A percentile compares a stretch with the other conserved stretches of the same genome.
Conservation (phyloP, 2,329 filamentous ascomycete genomes). For the Xylaria multiplex region DNA sequence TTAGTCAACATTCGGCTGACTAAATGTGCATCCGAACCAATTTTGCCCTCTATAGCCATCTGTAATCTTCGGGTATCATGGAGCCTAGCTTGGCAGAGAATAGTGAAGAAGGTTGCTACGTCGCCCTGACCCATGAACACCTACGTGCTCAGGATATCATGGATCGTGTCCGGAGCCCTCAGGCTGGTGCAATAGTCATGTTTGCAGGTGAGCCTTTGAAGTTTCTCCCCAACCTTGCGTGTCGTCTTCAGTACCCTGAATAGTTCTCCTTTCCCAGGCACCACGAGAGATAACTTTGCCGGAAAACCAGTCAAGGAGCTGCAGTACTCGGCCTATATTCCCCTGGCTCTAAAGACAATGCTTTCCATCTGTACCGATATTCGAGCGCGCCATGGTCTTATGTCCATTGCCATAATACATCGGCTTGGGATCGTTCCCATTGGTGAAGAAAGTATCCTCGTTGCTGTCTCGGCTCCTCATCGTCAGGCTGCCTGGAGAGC, state of each 20-base stretch:
- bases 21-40: background rate
- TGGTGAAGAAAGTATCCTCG: slow-evolving; percentile 91
- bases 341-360: slow-evolving; percentile 76
- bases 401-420: slow-evolving; percentile 82
- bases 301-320: slow-evolving; percentile 78
- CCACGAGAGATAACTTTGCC: slow-evolving; percentile 79
- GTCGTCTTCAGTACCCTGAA: slow-evolving; percentile 23
- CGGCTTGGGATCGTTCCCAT: slow-evolving; percentile 86
- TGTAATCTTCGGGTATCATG: slow-evolving; percentile 33
- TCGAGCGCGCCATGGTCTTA: slow-evolving; percentile 69
- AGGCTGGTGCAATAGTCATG: slow-evolving; percentile 79
- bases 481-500: slow-evolving; percentile 86
- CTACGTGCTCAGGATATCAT: slow-evolving; percentile 69
- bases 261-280: slow-evolving; percentile 60
- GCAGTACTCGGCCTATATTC: slow-evolving; percentile 78
- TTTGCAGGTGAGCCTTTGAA: slow-evolving; percentile 69
- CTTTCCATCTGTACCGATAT: slow-evolving; percentile 69
- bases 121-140: slow-evolving; percentile 72
- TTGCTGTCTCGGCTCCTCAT: slow-evolving; percentile 86
- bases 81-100: slow-evolving; percentile 52
- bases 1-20: too few species aligned
- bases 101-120: slow-evolving; percentile 66
- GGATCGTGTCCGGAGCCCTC: slow-evolving; percentile 74
- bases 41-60: background rate
- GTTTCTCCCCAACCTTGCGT: background rate